These are phyloP conservation scores for Fusarium clavum DNA, from an alignment of 2,329 filamentous ascomycete species.

Conservation along the genomic window DNA sequence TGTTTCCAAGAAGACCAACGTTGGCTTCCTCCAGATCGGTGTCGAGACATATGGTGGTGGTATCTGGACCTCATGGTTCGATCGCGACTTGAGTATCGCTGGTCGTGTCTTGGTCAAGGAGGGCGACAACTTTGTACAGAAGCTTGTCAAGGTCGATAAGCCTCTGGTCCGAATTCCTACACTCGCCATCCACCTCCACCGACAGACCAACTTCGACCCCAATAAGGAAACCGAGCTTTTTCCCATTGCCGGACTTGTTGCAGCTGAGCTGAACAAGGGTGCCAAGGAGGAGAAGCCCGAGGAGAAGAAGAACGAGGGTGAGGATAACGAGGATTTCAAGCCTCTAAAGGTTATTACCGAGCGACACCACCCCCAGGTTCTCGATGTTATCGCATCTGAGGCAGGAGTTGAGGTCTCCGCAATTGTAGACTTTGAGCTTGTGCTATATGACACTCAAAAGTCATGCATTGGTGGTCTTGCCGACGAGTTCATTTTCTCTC, in stretches of 20 bases:
- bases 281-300: slow-evolving; percentile 61
- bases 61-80: slow-evolving; percentile 98
- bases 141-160: slow-evolving; percentile 88
- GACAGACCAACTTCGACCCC: slow-evolving; percentile 86
- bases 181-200: slow-evolving; percentile 92
- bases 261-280: slow-evolving; percentile 86
- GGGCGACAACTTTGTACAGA: slow-evolving; percentile 79
- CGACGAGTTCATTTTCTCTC: slow-evolving; percentile 95
- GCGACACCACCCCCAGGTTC: slow-evolving; percentile 88
- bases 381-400: slow-evolving; percentile 86
- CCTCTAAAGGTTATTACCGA: slow-evolving; percentile 82
- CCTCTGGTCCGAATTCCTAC: slow-evolving; percentile 94
- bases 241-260: slow-evolving; percentile 88
- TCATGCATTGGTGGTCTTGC: slow-evolving; percentile 88
- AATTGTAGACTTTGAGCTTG: slow-evolving; percentile 92
- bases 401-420: slow-evolving; percentile 76
- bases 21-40: slow-evolving; percentile 92
- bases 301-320: slow-evolving; percentile 52
- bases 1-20: slow-evolving; percentile 86
- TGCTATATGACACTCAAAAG: slow-evolving; percentile 97
- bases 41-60: slow-evolving; percentile 98
- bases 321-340: slow-evolving; percentile 67
- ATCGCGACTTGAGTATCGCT: slow-evolving; percentile 90
- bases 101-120: slow-evolving; percentile 86
- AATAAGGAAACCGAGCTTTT: slow-evolving; percentile 98